Conservation (phyloP, 2,329 filamentous ascomycete species). For the Talaromyces sp. region DNA sequence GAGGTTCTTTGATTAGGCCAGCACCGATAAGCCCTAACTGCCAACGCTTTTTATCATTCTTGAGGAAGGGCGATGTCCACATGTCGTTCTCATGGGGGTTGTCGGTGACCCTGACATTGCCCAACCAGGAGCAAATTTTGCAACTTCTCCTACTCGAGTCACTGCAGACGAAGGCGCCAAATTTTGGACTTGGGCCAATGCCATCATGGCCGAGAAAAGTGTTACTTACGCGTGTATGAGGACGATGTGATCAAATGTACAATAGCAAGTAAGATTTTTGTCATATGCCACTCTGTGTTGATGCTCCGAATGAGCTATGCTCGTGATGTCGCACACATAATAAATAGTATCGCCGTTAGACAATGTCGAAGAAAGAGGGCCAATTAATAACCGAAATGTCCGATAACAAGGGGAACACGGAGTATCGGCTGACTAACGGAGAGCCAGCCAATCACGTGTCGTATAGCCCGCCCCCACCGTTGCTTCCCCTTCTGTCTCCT, state of each 20-base stretch:
- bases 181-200: too few species aligned
- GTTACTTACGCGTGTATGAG: too few species aligned
- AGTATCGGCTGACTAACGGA: not conserved
- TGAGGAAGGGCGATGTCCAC: conserved; percentile 11
- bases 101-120: too few species aligned
- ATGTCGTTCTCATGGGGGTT: not conserved
- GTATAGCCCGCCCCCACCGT: not conserved
- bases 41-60: not conserved
- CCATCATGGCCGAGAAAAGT: too few species aligned
- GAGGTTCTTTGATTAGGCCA: too few species aligned
- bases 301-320: not conserved
- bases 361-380: not conserved
- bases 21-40: too few species aligned
- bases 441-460: not conserved
- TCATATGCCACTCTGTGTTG: not conserved
- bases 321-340: not conserved
- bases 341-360: not conserved
- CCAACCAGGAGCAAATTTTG: too few species aligned
- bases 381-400: not conserved
- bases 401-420: not conserved
- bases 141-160: too few species aligned
- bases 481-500: not conserved
- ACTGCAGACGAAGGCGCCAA: too few species aligned
- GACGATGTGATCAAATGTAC: too few species aligned
- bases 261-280: not conserved